These are phyloP conservation scores for Breynia disticha DNA, from an alignment of 441 rosid genomes.

Conservation along the genomic window DNA sequence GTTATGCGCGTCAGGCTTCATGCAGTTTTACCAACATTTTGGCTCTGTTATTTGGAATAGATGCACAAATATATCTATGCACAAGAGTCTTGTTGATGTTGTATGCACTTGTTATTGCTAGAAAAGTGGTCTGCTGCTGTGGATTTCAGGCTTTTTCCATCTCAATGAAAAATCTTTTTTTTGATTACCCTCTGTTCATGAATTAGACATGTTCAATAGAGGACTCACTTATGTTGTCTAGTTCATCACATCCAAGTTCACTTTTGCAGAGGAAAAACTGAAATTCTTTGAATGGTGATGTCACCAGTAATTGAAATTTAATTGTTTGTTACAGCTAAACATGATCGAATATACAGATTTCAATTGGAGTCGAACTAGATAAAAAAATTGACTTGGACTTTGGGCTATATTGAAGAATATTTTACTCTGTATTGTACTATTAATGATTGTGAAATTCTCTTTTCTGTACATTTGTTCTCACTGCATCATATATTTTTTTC, in stretches of 20 bases:
- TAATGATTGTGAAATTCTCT: too few species aligned
- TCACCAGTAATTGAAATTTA: neutral
- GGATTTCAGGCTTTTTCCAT: neutral
- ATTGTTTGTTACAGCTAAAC: neutral
- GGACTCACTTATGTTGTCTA: neutral
- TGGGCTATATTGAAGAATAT: too few species aligned
- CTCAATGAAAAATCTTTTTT: too few species aligned
- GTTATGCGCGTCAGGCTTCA: too few species aligned
- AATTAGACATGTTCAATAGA: neutral
- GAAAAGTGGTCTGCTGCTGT: neutral
- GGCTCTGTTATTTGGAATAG: neutral
- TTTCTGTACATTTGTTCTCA: too few species aligned
- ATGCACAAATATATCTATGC: neutral
- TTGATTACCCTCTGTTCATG: neutral
- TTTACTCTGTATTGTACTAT: too few species aligned
- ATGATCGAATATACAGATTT: constrained; percentile 2
- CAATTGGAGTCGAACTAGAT: neutral
- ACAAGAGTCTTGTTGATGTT: neutral
- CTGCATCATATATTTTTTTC: neutral
- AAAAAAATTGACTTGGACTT: neutral
- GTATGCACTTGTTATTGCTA: neutral
- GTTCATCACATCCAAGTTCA: neutral
- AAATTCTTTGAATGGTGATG: neutral
- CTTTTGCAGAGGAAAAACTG: neutral
- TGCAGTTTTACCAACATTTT: too few species aligned